phyloP scores from a whole-genome alignment of 2,329 filamentous ascomycete species.

The Gnomoniopsis smithogilvyi region DNA sequence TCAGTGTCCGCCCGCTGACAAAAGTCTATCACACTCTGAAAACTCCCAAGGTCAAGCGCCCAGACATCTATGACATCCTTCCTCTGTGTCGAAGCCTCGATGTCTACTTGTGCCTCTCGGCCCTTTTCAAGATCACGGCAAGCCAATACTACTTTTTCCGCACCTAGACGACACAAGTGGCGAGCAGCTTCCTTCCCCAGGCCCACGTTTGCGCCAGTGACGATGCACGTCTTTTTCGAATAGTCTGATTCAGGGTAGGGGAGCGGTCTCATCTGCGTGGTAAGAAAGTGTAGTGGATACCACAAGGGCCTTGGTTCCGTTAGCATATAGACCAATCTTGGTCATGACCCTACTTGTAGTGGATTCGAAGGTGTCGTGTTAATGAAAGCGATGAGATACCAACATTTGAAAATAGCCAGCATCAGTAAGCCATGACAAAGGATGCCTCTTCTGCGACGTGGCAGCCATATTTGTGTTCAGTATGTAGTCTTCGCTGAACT shows the following conservation, averaged over 20 bases:
- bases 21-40: constrained; percentile 43
- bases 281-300: constrained; percentile 4
- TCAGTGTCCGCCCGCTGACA: constrained; percentile 21
- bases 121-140: constrained; percentile 34
- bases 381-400: not conserved
- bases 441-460: constrained; percentile 3
- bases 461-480: not conserved
- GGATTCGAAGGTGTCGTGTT: not conserved
- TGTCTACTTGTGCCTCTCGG: constrained; percentile 34
- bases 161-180: constrained; percentile 33
- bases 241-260: not conserved
- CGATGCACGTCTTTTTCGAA: constrained; percentile 29
- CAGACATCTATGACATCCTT: constrained; percentile 40
- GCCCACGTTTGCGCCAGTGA: constrained; percentile 39
- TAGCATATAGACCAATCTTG: not conserved
- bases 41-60: constrained; percentile 45
- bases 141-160: constrained; percentile 35
- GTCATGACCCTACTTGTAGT: not conserved
- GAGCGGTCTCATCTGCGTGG: not conserved
- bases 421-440: constrained; percentile 15
- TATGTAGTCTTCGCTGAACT: not conserved
- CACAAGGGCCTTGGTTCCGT: not conserved
- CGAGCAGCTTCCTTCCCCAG: constrained; percentile 35
- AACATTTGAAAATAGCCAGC: constrained; percentile 16
- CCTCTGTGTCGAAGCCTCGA: constrained; percentile 26